Conservation (phyloP, 495 filamentous ascomycete species). For the Hypoxylon lienhwacheense region DNA sequence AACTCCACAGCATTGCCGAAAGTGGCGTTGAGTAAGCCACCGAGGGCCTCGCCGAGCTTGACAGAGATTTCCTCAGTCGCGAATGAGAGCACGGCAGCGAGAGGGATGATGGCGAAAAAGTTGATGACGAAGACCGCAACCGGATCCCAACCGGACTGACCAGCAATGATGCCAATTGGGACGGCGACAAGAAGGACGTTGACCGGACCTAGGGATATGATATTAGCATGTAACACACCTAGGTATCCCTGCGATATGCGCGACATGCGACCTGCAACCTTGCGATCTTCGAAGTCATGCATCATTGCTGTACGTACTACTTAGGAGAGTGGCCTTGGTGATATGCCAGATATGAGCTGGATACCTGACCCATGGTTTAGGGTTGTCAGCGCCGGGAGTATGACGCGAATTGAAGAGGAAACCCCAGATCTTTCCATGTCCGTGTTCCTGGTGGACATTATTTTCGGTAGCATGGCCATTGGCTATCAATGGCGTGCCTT, state of each 20-base stretch:
- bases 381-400: constrained; percentile 52
- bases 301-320: constrained; percentile 50
- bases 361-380: constrained; percentile 58
- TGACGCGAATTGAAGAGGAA: constrained; percentile 49
- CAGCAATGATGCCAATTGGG: constrained; percentile 82
- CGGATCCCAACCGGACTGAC: constrained; percentile 69
- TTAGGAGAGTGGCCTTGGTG: constrained; percentile 56
- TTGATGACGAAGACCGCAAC: constrained; percentile 83
- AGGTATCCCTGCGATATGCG: constrained; percentile 2
- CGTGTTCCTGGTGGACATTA: constrained; percentile 14
- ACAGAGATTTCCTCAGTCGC: constrained; percentile 90
- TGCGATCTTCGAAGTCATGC: neutral
- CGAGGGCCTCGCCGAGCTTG: constrained; percentile 84
- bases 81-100: constrained; percentile 90
- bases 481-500: constrained; percentile 42
- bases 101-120: constrained; percentile 92
- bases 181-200: constrained; percentile 89
- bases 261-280: too few relatives aligned
- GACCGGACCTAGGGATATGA: constrained; percentile 61
- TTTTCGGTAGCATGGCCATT: constrained; percentile 17
- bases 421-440: constrained; percentile 36
- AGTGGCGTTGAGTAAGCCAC: constrained; percentile 91
- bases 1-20: constrained; percentile 99
- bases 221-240: too few relatives aligned
- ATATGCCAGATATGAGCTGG: constrained; percentile 57